Conservation (phyloP, 768 basidiomycete species). For the Trametes sanguinea region DNA sequence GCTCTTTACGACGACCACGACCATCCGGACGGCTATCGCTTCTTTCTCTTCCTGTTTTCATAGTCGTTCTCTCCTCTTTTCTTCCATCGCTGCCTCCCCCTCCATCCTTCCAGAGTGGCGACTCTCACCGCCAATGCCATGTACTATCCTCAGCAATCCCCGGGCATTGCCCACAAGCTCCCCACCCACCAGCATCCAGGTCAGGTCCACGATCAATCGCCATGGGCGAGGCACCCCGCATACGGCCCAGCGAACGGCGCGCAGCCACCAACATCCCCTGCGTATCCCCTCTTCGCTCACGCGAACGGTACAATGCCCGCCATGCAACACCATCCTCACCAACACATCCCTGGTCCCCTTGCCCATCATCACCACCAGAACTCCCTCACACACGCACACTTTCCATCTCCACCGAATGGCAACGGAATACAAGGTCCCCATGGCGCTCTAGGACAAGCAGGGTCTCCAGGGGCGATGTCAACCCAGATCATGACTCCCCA, state of each 20-base stretch:
- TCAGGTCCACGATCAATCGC: conserved; percentile 56
- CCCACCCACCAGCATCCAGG: conserved; percentile 55
- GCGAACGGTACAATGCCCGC: conserved; percentile 52
- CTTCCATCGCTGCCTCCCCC: conserved; percentile 2
- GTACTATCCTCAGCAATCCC: conserved; percentile 86
- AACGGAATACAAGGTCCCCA: conserved; percentile 40
- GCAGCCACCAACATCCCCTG: conserved; percentile 71
- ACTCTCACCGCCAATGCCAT: conserved; percentile 49
- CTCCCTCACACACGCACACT: conserved; percentile 64
- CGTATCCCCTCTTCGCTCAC: conserved; percentile 76
- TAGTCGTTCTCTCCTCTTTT: conserved; percentile 22
- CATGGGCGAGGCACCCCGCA: conserved; percentile 65
- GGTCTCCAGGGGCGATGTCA: conserved; percentile 51
- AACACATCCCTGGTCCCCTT: conserved; percentile 52
- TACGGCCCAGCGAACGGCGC: conserved; percentile 49
- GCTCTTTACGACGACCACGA: conserved; percentile 31
- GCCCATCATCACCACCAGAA: conserved; percentile 71
- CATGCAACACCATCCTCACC: conserved; percentile 63
- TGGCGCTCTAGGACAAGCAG: conserved; percentile 41
- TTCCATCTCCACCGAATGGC: conserved; percentile 76
- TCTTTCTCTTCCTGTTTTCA: conserved; percentile 17
- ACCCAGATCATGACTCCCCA: conserved; percentile 74
- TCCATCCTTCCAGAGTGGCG: conserved; percentile 21
- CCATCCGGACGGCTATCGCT: conserved; percentile 16
- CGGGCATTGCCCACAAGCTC: conserved; percentile 77